Evolutionary conservation across 306 rosid genomes (phyloP), one percentile per base, ranked within the genome.

Genomic region (Oxytropis ochrocephala): DNA sequence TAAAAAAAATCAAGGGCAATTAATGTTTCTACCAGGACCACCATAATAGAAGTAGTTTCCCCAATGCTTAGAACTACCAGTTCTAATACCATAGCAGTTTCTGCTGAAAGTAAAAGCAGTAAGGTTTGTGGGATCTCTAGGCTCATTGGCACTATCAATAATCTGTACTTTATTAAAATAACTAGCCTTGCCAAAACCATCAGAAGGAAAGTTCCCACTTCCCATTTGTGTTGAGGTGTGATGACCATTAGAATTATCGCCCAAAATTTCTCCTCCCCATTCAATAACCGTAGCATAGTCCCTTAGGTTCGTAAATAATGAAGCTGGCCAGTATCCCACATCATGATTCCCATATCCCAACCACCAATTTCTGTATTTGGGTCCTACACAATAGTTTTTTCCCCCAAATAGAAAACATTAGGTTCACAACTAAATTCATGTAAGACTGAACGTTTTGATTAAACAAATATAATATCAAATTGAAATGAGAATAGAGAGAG

Each of bases 361-460:
- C 89, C 89, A 85, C 89, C 86, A 85, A 60, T 85, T 2, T 86
- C 89, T 43, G 76, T 81, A 59, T 85, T 82, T 72, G 89, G 89
- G 82, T 85, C 86, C 89, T 82, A 75, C 62, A 78, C 77, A 82
- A 62, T 62, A 18, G 70, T 74, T 63, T 73, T 24, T 51, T 29
- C 9, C 4, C 69, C 16, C 42, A 64, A 17, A 51, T 30, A 21
- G 11, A 43, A 76, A 72, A 68, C 68, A 60, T 30, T 79, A 67
- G 73, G 73, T n/a, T n/a, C n/a, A n/a, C n/a, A n/a, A n/a, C n/a
- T n/a, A n/a, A n/a, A n/a, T n/a, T n/a, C n/a, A n/a, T n/a, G n/a
- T n/a, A n/a, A n/a, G n/a, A n/a, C n/a, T n/a, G n/a, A n/a, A n/a
- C n/a, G n/a, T n/a, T n/a, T n/a, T n/a, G n/a, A n/a, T n/a, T n/a